Base-by-base conservation (phyloP, 176 grass and related monocot species). In the Panicum miliaceum region DNA sequence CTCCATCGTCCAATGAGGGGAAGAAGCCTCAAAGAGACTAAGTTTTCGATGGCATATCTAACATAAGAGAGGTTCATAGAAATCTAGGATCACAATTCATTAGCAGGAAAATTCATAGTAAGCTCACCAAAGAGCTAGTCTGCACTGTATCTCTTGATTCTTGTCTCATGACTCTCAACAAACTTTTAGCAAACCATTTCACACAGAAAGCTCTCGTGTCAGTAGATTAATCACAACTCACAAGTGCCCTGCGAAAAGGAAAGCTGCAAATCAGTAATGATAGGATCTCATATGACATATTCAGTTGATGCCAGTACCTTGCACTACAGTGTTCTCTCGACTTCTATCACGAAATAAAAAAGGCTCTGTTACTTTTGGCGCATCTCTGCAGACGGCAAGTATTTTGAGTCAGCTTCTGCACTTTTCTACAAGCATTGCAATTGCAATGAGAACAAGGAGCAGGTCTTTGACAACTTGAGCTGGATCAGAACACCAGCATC, bases 401-500 rank as follows among this genome's bases (percentile, higher is more conserved):
- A 58, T 26, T 68, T 4, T n/a, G 36, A 68, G 7, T 18, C 22
- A 75, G 50, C 48, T 38, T 32, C 36, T n/a, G 20, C 5, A 19
- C 73, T 23, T 56, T 5, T 8, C 29, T 56, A 29, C 56, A 62
- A 3, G 46, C 27, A 3, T 42, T 69, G 26, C 29, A 32, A 19
- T 18, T 58, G 54, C 25, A 34, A n/a, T n/a, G 43, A 7, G 58
- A 11, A 14, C 26, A 48, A 35, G 6, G n/a, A 70, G 20, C 64
- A 40, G 48, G 22, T 26, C 19, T 73, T 73, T 12, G n/a, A 40
- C 10, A 5, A 0, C 48, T 22, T 46, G 4, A 77, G 7, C 3
- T 19, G 41, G 26, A 86, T 94, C 71, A 94, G 34, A 90, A 50
- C 59, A 85, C 57, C 23, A 87, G 79, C 14, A 90, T 32, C 8